Base-by-base conservation (phyloP, 306 rosid genomes). In the Mimosa pudica region DNA sequence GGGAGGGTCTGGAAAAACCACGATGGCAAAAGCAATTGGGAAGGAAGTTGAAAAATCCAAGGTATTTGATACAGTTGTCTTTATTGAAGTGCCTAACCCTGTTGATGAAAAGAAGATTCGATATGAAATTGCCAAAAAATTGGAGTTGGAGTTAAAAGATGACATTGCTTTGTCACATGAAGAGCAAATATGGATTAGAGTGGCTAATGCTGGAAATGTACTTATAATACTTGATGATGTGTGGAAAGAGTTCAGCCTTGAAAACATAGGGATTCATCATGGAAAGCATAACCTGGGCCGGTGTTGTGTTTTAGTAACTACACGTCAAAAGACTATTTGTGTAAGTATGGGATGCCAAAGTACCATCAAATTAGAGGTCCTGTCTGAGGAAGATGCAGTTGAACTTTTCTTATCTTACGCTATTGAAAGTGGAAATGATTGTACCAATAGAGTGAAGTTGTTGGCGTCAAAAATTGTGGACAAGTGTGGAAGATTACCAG, bases 151-250 rank as follows among this genome's bases (percentile, higher is more conserved):
- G 46, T 4, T 75, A 10, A 12, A 68, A 13, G 77, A 49, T 12
- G 81, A 76, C 62, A 16, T 36, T 2, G 32, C 38, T 14, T 5
- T 0, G 4, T 71, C 75, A 14, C 64, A 75, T 7, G 80, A 38
- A 9, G 42, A 35, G 13, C 12, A 45, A 58, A 33, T 81, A 3
- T 75, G 66, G 24, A 8, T 8, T 6, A 81, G 77, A 60, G 8
- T 81, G 38, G 62, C 52, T 17, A 47, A 13, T 0, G 55, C 14
- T 8, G 49, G n/a, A 44, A 77, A 16, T 32, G 54, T 61, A 46
- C 82, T 82, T 10, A 76, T 82, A 36, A 72, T 82, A 8, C 63
- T 77, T 57, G 82, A 82, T 82, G 82, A 82, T 46, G 76, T 61
- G 0, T 45, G 79, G 79, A 4, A 55, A 38, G 49, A 41, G 36